Evolutionary conservation across 495 filamentous ascomycete species (phyloP).

Genomic region (Penicillium bialowiezense): DNA sequence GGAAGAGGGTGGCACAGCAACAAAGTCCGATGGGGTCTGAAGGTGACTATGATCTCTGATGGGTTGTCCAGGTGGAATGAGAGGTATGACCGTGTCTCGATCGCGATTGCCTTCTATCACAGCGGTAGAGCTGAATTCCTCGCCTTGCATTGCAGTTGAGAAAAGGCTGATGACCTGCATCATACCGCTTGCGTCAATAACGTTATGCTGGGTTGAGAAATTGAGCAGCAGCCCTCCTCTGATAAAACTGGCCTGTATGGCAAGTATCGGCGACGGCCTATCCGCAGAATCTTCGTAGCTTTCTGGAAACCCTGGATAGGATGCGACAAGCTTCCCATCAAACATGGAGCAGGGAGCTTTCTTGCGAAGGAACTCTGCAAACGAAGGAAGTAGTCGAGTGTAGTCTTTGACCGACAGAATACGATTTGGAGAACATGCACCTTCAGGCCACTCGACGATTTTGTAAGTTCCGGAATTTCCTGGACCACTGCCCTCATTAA

Average conservation of each 20-base stretch:
- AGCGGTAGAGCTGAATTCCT: neutral
- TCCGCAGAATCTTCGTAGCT: neutral
- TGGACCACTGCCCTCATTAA: neutral
- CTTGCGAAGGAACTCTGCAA: neutral
- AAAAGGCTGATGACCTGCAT: conserved; percentile 23
- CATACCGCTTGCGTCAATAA: conserved; percentile 27
- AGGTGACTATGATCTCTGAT: conserved; percentile 29
- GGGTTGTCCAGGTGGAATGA: conserved; percentile 22
- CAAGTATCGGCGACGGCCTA: neutral
- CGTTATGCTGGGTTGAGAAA: conserved; percentile 30
- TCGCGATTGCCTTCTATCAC: conserved; percentile 29
- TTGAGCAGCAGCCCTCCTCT: conserved; percentile 23
- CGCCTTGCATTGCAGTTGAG: conserved; percentile 16
- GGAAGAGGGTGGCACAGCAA: conserved; percentile 15
- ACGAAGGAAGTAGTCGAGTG: neutral
- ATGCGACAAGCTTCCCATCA: neutral
- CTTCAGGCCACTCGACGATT: neutral
- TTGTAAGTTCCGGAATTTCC: neutral
- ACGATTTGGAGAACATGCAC: neutral
- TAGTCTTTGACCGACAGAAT: neutral
- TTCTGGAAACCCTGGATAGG: neutral
- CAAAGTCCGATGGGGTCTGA: neutral
- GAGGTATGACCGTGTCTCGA: conserved; percentile 21
- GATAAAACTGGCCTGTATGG: conserved; percentile 32
- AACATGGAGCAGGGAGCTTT: neutral